Evolutionary conservation across 345 rosid species (phyloP).

Genomic region (Dipteronia dyeriana): DNA sequence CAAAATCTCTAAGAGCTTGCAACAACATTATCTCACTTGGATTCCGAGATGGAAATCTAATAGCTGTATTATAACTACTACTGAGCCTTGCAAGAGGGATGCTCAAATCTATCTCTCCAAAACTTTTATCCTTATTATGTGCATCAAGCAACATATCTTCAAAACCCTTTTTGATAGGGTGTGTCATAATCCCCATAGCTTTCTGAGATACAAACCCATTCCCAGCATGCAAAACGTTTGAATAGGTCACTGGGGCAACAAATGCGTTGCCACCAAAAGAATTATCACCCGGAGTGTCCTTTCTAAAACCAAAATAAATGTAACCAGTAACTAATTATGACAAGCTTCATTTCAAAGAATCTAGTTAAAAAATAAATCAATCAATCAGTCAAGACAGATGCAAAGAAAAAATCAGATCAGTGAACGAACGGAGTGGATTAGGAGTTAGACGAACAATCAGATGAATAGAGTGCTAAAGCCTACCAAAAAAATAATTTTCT

Average conservation of each 20-base stretch:
- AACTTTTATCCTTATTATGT: constrained; percentile 35
- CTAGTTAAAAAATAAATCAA: neutral
- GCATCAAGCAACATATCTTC: constrained; percentile 45
- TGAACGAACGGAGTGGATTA: neutral
- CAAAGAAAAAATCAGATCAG: neutral
- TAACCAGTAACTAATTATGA: constrained; percentile 34
- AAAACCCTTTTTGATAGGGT: constrained; percentile 40
- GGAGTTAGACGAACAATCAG: neutral
- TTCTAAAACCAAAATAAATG: constrained; percentile 55
- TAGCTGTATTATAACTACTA: constrained; percentile 44
- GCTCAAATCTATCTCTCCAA: constrained; percentile 47
- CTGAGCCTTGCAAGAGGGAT: constrained; percentile 49
- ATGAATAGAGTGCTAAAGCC: neutral
- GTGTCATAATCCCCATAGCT: constrained; percentile 44
- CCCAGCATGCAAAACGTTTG: constrained; percentile 42
- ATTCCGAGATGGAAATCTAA: constrained; percentile 58
- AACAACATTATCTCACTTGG: constrained; percentile 67
- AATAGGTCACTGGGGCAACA: constrained; percentile 49
- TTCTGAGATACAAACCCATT: constrained; percentile 51
- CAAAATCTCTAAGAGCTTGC: constrained; percentile 75
- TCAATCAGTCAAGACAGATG: constrained; percentile 2
- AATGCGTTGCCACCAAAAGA: constrained; percentile 56
- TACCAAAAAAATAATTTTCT: neutral
- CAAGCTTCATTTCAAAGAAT: constrained; percentile 23
- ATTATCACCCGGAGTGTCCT: constrained; percentile 50